Evolutionary conservation across 2,329 filamentous ascomycete genomes (phyloP).

Genomic region (Talaromyces sp.): DNA sequence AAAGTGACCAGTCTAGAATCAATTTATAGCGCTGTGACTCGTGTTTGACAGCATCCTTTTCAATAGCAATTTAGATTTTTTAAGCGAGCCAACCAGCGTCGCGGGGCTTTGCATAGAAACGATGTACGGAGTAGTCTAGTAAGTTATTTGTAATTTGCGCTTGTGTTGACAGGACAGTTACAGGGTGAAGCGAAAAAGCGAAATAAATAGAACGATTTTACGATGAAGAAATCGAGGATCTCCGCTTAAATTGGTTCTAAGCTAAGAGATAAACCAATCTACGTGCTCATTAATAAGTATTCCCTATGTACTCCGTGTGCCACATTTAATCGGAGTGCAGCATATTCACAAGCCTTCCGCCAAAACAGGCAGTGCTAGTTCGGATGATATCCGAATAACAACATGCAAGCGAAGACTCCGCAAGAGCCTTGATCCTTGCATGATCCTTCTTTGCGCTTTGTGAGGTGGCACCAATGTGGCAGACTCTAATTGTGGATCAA

Average conservation of each 20-base stretch:
- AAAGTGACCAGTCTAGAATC: background rate
- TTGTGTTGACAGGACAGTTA: background rate
- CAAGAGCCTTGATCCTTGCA: background rate
- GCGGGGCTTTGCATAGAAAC: background rate
- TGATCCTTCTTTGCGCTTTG: background rate
- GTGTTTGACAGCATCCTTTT: background rate
- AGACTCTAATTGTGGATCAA: background rate
- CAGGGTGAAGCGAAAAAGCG: background rate
- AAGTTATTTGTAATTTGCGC: background rate
- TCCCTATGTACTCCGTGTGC: background rate
- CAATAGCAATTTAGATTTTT: background rate
- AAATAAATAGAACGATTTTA: background rate
- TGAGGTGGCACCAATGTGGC: too few species aligned
- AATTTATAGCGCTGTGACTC: background rate
- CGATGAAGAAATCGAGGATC: background rate
- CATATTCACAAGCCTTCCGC: background rate
- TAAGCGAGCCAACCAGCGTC: background rate
- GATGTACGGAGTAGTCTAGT: too few species aligned
- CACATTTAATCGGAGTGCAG: slow-evolving; percentile 10
- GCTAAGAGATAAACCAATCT: background rate
- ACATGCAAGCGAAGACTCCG: background rate
- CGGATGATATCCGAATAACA: slow-evolving; percentile 10
- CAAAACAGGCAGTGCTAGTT: background rate
- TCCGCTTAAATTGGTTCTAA: background rate
- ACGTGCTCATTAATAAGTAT: background rate